Base-by-base conservation (phyloP, 352 stramenopile species). In the Pythium phragmitis region DNA sequence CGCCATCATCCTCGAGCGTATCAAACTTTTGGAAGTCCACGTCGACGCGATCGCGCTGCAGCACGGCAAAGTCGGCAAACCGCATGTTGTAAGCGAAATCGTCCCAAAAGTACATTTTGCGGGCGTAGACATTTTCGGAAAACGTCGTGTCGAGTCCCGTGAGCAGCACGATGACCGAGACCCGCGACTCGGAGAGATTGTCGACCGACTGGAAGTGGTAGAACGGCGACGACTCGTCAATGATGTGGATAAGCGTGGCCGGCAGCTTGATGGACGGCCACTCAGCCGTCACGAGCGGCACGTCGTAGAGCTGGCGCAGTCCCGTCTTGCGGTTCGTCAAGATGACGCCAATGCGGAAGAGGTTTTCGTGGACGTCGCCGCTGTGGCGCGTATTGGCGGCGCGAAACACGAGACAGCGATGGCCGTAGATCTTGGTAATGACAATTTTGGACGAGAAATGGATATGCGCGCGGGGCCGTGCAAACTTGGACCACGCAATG, bases 21-120 rank as follows among this genome's bases (percentile, higher is more conserved):
- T 92, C 85, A 45, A 94, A 94, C 26, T 76, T 72, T 8, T 76
- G 65, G 56, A 86, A 94, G 61, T 94, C 82, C 7, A 94, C 77
- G 19, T 82, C 59, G 0, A 94, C 79, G 39, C 69, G 60, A 49
- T 91, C 82, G 19, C 81, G 79, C 59, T 85, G 73, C 37, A 94
- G 74, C 36, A 87, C 63, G n/a, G 84, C 82, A 57, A 89, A 90
- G 69, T 94, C 83, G 12, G 70, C 81, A 55, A 94, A 94, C 52
- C 75, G 79, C 75, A 81, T 85, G 52, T 91, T 77, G 70, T 76
- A 91, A 28, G 78, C 85, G 61, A 94, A 94, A n/a, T 94, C 81
- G 51, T 94, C 80, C 81, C 81, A 94, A 52, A 94, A 94, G 73
- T 94, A 94, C 82, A 90, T 92, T 53, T 92, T 91, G 19, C 85